Percentiles rank a stretch among this genome's conserved stretches.
Evolutionary conservation across 1,284 basidiomycete genomes (phyloP).

Genomic region (Coniferiporia weirii): DNA sequence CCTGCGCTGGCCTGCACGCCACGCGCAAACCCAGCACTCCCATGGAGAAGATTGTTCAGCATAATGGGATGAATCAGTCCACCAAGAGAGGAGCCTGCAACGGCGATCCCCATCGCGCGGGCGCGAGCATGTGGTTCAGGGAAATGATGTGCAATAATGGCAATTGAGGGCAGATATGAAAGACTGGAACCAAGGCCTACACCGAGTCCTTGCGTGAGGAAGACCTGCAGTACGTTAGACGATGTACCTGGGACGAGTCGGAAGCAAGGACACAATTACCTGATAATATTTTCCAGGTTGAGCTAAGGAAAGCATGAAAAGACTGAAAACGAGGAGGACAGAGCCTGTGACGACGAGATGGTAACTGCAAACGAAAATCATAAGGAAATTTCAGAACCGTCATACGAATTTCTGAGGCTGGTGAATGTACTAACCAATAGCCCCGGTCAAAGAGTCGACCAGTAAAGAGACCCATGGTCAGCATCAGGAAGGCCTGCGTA

Average conservation of each 20-base stretch:
- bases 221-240: slow-evolving; percentile 23
- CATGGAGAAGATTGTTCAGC: slow-evolving; percentile 26
- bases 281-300: slow-evolving; percentile 39
- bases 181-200: slow-evolving; percentile 20
- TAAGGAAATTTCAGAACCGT: too few relatives aligned
- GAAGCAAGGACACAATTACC: slow-evolving; percentile 25
- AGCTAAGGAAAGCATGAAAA: slow-evolving; percentile 41
- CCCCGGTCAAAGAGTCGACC: slow-evolving; percentile 15
- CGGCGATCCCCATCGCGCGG: slow-evolving; percentile 22
- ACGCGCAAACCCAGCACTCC: slow-evolving; percentile 22
- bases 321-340: slow-evolving; percentile 33
- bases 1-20: slow-evolving; percentile 28
- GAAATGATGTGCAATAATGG: slow-evolving; percentile 22
- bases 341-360: slow-evolving; percentile 35
- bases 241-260: slow-evolving; percentile 27
- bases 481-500: slow-evolving; percentile 12
- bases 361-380: slow-evolving; percentile 26
- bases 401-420: neutral
- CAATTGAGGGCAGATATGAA: slow-evolving; percentile 21
- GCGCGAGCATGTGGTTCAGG: slow-evolving; percentile 16
- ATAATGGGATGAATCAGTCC: slow-evolving; percentile 28
- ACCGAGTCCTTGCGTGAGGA: slow-evolving; percentile 22
- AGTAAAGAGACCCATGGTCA: slow-evolving; percentile 12
- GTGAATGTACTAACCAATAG: slow-evolving; percentile 12
- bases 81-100: slow-evolving; percentile 24